Evolutionary conservation across 164 flowering plant species (phyloP).

Genomic region (Dillenia turbinata): DNA sequence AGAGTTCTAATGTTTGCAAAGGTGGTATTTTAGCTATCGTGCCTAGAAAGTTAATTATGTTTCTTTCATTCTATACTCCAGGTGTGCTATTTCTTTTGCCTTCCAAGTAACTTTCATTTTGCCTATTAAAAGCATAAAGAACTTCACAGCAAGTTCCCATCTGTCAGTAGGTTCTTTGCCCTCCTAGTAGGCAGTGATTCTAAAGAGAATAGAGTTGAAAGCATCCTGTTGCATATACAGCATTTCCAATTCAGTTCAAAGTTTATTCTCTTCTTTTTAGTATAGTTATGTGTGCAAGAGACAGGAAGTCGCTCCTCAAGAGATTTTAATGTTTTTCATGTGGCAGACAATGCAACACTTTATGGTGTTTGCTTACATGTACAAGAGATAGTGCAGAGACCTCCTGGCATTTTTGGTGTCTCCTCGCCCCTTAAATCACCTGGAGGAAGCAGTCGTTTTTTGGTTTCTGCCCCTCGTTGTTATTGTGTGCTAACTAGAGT

Average conservation of each 20-base stretch:
- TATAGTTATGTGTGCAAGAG: neutral
- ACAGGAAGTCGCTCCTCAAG: slow-evolving; percentile 1
- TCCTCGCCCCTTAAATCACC: slow-evolving; percentile 50
- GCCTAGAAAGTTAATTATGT: too few relatives aligned
- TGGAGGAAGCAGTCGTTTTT: slow-evolving; percentile 49
- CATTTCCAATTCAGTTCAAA: neutral
- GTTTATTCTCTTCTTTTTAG: neutral
- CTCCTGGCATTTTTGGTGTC: slow-evolving; percentile 57
- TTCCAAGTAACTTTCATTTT: too few relatives aligned
- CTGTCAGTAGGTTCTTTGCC: too few relatives aligned
- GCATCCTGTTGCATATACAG: too few relatives aligned
- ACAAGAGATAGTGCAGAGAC: slow-evolving; percentile 83
- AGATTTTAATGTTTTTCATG: slow-evolving; percentile 37
- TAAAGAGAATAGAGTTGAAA: too few relatives aligned
- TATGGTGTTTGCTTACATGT: slow-evolving; percentile 95
- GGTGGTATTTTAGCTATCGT: too few relatives aligned
- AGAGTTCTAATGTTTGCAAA: too few relatives aligned
- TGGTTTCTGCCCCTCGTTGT: slow-evolving; percentile 96
- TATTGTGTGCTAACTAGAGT: slow-evolving; percentile 85
- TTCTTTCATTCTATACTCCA: too few relatives aligned
- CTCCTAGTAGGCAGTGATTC: too few relatives aligned
- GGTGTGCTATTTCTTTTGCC: too few relatives aligned
- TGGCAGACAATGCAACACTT: slow-evolving; percentile 77
- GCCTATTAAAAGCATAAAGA: too few relatives aligned
- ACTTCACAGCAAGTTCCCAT: too few relatives aligned